phyloP scores from a whole-genome alignment of 2,329 filamentous ascomycete species.

The Epichloe gansuensis region DNA sequence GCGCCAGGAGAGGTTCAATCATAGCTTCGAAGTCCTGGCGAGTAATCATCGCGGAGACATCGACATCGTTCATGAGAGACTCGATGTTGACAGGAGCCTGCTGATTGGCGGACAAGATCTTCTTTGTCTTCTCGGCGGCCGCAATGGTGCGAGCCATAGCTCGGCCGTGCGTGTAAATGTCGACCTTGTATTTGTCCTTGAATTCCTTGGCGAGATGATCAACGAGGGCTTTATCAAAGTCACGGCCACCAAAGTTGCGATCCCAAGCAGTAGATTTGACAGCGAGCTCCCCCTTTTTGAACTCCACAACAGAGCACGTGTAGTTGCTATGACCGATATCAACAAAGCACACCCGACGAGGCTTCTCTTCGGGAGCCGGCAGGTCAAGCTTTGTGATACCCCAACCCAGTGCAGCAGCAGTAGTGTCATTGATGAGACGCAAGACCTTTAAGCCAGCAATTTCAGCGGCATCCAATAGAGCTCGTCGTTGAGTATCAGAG shows the following conservation, averaged over 20 bases:
- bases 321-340: conserved; percentile 97
- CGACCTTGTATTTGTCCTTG: conserved; percentile 95
- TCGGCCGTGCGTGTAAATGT: conserved; percentile 83
- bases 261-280: conserved; percentile 90
- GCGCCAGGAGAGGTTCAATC: conserved; percentile 68
- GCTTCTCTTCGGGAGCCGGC: conserved; percentile 77
- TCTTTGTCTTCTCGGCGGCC: conserved; percentile 95
- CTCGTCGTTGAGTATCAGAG: conserved; percentile 83
- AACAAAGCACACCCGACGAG: conserved; percentile 78
- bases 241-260: conserved; percentile 90
- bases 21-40: conserved; percentile 89
- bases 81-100: conserved; percentile 90
- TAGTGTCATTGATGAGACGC: conserved; percentile 94
- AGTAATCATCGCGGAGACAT: conserved; percentile 79
- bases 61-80: conserved; percentile 95
- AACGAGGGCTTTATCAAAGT: conserved; percentile 90
- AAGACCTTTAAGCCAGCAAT: conserved; percentile 88
- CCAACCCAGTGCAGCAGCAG: conserved; percentile 87
- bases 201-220: conserved; percentile 95
- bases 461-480: conserved; percentile 80
- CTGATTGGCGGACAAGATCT: conserved; percentile 91
- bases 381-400: conserved; percentile 97
- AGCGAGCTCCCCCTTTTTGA: conserved; percentile 88
- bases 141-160: conserved; percentile 76
- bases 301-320: conserved; percentile 87